Conservation (phyloP, 257 asterid genomes). For the Solanum clarkiae region DNA sequence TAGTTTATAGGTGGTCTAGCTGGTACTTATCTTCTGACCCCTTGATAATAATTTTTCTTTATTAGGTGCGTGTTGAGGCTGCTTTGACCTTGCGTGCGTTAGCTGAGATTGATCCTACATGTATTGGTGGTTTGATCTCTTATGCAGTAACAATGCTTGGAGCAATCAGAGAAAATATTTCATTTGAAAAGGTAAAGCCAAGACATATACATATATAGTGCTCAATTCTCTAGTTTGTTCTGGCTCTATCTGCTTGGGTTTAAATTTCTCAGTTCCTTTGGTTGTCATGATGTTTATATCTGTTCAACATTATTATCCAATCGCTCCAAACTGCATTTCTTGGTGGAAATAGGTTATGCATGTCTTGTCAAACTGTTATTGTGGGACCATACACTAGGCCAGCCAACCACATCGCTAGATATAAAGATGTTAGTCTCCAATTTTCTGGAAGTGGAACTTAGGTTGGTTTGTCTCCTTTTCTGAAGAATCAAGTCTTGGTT, state of each 20-base stretch:
- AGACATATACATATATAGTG: neutral
- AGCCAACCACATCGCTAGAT: neutral
- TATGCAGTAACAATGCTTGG: conserved; percentile 88
- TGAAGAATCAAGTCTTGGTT: neutral
- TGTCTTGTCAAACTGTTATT: neutral
- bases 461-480: neutral
- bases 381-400: neutral
- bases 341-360: neutral
- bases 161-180: conserved; percentile 71
- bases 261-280: neutral
- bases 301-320: neutral
- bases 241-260: neutral
- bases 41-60: neutral
- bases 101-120: conserved; percentile 96
- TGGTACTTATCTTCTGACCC: conserved; percentile 7
- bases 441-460: neutral
- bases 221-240: neutral
- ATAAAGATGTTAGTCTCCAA: neutral
- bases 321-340: neutral
- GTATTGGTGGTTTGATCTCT: conserved; percentile 92
- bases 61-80: conserved; percentile 95
- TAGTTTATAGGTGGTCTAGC: neutral
- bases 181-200: conserved; percentile 69
- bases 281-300: neutral
- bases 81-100: conserved; percentile 85